phyloP scores from a whole-genome alignment of 768 basidiomycete genomes.

The Baorangia bicolor region DNA sequence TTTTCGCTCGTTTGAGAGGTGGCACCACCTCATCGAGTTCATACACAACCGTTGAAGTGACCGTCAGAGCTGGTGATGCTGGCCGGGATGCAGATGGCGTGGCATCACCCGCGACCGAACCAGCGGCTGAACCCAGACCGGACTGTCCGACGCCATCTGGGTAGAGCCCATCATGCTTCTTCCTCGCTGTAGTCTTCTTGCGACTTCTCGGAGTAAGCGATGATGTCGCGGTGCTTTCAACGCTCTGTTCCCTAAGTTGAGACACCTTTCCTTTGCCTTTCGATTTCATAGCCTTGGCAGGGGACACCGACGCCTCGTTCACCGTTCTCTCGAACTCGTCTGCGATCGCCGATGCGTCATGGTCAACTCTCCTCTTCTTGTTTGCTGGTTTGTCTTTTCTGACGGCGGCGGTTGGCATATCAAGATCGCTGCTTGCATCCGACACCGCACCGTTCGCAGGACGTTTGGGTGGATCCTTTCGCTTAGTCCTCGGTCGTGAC shows the following conservation, averaged over 20 bases:
- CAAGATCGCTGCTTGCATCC: slow-evolving; percentile 59
- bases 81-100: slow-evolving; percentile 73
- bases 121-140: slow-evolving; percentile 48
- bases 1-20: slow-evolving; percentile 73
- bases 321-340: slow-evolving; percentile 51
- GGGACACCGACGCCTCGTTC: slow-evolving; percentile 38
- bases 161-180: slow-evolving; percentile 52
- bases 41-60: slow-evolving; percentile 60
- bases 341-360: slow-evolving; percentile 34
- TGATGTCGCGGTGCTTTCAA: slow-evolving; percentile 51
- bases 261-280: slow-evolving; percentile 55
- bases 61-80: slow-evolving; percentile 57
- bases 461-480: slow-evolving; percentile 50
- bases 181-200: slow-evolving; percentile 56
- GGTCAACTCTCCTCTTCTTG: slow-evolving; percentile 67
- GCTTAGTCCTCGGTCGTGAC: slow-evolving; percentile 35
- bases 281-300: slow-evolving; percentile 34
- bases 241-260: slow-evolving; percentile 51
- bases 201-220: slow-evolving; percentile 47
- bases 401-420: slow-evolving; percentile 37
- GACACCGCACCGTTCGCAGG: slow-evolving; percentile 48
- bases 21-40: slow-evolving; percentile 71
- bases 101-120: slow-evolving; percentile 61
- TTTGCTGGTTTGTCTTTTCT: slow-evolving; percentile 43
- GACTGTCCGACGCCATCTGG: slow-evolving; percentile 50